These are phyloP conservation scores for Clavispora fructus DNA, from an alignment of 805 yeast species.

Conservation along the genomic window DNA sequence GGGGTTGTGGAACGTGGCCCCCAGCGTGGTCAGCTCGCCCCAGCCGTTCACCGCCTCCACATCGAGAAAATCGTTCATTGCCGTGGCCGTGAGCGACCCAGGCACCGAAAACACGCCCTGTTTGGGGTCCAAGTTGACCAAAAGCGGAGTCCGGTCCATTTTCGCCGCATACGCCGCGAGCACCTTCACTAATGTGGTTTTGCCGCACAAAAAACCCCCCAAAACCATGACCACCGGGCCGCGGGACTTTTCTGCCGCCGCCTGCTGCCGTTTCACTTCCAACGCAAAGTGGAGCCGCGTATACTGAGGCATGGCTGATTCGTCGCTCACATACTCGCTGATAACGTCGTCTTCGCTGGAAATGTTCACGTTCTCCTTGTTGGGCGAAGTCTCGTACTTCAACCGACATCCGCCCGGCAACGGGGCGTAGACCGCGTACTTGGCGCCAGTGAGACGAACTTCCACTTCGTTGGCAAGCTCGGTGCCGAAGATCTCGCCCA, in stretches of 20 bases:
- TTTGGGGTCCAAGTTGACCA: slow-evolving; percentile 76
- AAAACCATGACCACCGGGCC: slow-evolving; percentile 63
- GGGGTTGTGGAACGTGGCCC: slow-evolving; percentile 72
- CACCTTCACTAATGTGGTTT: slow-evolving; percentile 66
- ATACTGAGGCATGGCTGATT: slow-evolving; percentile 58
- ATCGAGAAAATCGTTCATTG: slow-evolving; percentile 75
- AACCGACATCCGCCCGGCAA: slow-evolving; percentile 60
- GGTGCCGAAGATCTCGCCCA: slow-evolving; percentile 89
- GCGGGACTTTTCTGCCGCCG: slow-evolving; percentile 20
- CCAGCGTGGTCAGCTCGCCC: slow-evolving; percentile 65
- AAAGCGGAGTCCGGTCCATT: slow-evolving; percentile 58
- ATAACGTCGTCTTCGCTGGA: slow-evolving; percentile 33
- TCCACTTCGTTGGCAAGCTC: slow-evolving; percentile 74
- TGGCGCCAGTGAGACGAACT: slow-evolving; percentile 32
- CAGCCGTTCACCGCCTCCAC: slow-evolving; percentile 70
- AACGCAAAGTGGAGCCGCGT: slow-evolving; percentile 71
- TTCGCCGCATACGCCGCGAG: slow-evolving; percentile 73
- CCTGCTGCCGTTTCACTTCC: slow-evolving; percentile 45
- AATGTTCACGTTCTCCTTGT: slow-evolving; percentile 20
- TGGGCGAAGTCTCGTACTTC: slow-evolving; percentile 34
- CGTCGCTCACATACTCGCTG: slow-evolving; percentile 65
- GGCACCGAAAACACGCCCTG: slow-evolving; percentile 70
- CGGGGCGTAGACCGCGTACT: slow-evolving; percentile 36
- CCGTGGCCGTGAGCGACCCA: slow-evolving; percentile 79
- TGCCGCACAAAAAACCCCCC: slow-evolving; percentile 74